These are phyloP conservation scores for Alternaria brassicicola DNA, from an alignment of 2,329 filamentous ascomycete genomes.

Conservation along the genomic window DNA sequence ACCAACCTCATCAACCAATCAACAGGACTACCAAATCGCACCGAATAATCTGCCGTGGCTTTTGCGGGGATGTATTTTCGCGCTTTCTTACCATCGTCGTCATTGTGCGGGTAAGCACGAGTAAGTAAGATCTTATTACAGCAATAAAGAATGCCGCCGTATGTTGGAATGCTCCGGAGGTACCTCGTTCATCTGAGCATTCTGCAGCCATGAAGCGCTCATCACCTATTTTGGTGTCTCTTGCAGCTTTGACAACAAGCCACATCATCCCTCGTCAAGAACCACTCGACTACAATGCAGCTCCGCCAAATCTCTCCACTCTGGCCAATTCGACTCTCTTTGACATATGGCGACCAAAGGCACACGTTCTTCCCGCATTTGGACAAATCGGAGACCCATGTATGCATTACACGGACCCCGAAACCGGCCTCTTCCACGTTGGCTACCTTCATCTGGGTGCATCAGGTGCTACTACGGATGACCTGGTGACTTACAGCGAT, in stretches of 20 bases:
- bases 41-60: slow-evolving; percentile 2
- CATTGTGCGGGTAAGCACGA: background rate
- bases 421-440: slow-evolving; percentile 54
- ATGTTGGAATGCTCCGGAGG: background rate
- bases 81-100: slow-evolving; percentile 8
- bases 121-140: background rate
- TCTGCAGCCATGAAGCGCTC: slow-evolving; percentile 8
- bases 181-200: background rate
- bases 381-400: slow-evolving; percentile 54
- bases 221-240: background rate
- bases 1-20: background rate
- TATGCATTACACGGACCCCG: slow-evolving; percentile 55
- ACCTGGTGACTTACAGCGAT: slow-evolving; percentile 53
- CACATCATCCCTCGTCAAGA: slow-evolving; percentile 16
- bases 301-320: slow-evolving; percentile 28
- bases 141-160: slow-evolving; percentile 3
- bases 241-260: slow-evolving; percentile 4
- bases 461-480: slow-evolving; percentile 45
- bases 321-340: slow-evolving; percentile 23
- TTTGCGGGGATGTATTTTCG: slow-evolving; percentile 8
- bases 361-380: slow-evolving; percentile 51
- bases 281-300: slow-evolving; percentile 20
- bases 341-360: slow-evolving; percentile 43
- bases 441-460: slow-evolving; percentile 52
- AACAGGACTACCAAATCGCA: background rate